These are phyloP conservation scores for Ophiosphaerella herpotricha DNA, from an alignment of 2,329 filamentous ascomycete genomes.

Conservation along the genomic window DNA sequence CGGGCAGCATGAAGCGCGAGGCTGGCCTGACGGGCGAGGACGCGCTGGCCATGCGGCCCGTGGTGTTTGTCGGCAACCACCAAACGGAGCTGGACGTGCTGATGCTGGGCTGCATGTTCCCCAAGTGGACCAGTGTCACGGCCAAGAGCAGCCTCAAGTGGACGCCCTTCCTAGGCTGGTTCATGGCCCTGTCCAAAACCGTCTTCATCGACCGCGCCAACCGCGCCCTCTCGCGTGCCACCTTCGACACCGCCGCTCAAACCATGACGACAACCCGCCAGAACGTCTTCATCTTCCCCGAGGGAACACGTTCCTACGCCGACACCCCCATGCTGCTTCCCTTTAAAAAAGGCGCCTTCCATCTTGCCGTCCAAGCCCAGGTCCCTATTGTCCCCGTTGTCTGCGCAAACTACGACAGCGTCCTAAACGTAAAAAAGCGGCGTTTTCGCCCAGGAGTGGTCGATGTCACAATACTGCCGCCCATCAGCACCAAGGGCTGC, in stretches of 20 bases:
- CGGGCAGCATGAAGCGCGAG: conserved; percentile 45
- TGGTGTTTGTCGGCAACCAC: conserved; percentile 92
- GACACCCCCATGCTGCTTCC: conserved; percentile 79
- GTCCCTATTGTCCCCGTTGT: conserved; percentile 87
- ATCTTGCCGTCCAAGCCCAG: conserved; percentile 89
- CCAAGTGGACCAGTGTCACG: conserved; percentile 88
- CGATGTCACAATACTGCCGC: conserved; percentile 54
- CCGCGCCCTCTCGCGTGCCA: conserved; percentile 76
- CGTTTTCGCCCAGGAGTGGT: conserved; percentile 55
- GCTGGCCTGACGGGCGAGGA: conserved; percentile 39
- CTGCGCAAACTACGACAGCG: conserved; percentile 56
- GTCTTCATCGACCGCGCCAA: conserved; percentile 96
- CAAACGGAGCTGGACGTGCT: conserved; percentile 95
- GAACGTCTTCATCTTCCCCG: conserved; percentile 85
- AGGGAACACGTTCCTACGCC: conserved; percentile 90
- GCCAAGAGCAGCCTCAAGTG: conserved; percentile 84
- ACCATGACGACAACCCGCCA: conserved; percentile 71
- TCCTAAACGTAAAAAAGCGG: conserved; percentile 52
- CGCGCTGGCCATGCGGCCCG: conserved; percentile 62
- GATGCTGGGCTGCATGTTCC: conserved; percentile 87
- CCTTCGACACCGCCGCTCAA: conserved; percentile 80
- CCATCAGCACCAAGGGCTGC: conserved; percentile 43
- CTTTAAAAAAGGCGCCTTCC: conserved; percentile 99
- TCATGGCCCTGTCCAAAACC: conserved; percentile 81
- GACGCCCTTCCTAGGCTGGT: conserved; percentile 89